phyloP scores from a whole-genome alignment of 179 eudicot genomes.

The Corrigiola litoralis region DNA sequence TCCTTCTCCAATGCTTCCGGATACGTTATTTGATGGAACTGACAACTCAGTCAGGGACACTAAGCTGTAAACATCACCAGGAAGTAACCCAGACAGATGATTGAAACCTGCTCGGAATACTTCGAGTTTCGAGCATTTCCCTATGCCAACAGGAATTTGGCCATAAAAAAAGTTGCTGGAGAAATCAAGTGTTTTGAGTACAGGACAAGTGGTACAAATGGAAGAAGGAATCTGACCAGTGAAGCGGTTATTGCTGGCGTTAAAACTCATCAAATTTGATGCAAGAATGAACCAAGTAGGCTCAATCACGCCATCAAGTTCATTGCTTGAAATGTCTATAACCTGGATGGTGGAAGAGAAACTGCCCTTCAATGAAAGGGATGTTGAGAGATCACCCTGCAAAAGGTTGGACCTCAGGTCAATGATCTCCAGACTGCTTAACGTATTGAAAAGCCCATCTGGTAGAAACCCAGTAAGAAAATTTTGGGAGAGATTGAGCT shows the following conservation, averaged over 20 bases:
- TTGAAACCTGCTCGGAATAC: constrained; percentile 57
- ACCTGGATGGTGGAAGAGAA: constrained; percentile 25
- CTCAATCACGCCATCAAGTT: constrained; percentile 41
- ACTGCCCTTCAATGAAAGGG: constrained; percentile 8
- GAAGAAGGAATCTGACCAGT: constrained; percentile 43
- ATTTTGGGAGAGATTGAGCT: constrained; percentile 59
- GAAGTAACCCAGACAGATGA: constrained; percentile 44
- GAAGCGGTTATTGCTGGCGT: constrained; percentile 60
- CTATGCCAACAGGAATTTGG: constrained; percentile 38
- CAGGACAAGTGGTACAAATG: constrained; percentile 35
- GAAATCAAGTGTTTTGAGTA: constrained; percentile 49
- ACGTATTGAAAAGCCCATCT: constrained; percentile 41
- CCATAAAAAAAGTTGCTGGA: constrained; percentile 46
- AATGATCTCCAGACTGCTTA: constrained; percentile 36
- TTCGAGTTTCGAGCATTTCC: constrained; percentile 42
- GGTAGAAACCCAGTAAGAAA: constrained; percentile 53
- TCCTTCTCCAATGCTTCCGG: constrained; percentile 37
- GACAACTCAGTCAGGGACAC: constrained; percentile 42
- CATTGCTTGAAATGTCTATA: constrained; percentile 53
- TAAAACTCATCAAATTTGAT: constrained; percentile 35
- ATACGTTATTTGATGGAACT: constrained; percentile 52
- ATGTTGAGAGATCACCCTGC: constrained; percentile 32
- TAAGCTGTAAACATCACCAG: constrained; percentile 38
- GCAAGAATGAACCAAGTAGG: constrained; percentile 30
- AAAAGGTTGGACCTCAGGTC: constrained; percentile 68